Evolutionary conservation across 2,329 filamentous ascomycete species (phyloP), one percentile per base, ranked within the genome.

Genomic region (Aspergillus sp.): DNA sequence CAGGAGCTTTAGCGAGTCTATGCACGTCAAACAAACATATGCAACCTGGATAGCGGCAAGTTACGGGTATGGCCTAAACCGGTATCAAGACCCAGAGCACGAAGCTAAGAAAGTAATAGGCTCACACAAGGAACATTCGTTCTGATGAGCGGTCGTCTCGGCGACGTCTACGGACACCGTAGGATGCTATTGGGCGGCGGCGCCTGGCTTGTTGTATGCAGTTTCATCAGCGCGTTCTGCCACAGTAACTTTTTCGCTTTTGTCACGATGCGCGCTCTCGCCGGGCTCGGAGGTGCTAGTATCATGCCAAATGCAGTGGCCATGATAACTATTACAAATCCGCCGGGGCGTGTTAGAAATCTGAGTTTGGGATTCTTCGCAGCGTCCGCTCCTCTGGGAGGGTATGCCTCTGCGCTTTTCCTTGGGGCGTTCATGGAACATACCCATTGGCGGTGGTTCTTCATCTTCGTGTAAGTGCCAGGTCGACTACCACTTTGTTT

Each of bases 91-190:
- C 47, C 45, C 15, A 32, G 9, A 30, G 9, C 20, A 41, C 20
- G 32, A 18, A 45, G 3, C 22, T 32, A 53, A 51, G 24, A 55
- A 48, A 2, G 20, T 32, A 13, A 26, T 22, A 81, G 78, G 2
- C 68, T 83, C 12, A 78, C 81, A 0, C 80, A 82, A 59, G 84
- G 84, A 11, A 81, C 83, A 0, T 86, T 86, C 62, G 81, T 87
- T 32, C 74, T 88, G 3, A 73, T 83, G 2, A 80, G 79, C 2
- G 83, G 83, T 3, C 78, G 85, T 0, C 68, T 87, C 3, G 84
- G 85, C 2, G 82, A 85, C 42, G 69, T 83, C 0, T 84, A 83
- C 57, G 85, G 85, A 0, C 80, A 86, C 68, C 83, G 83, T 65
- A 75, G 69, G 5, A 68, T 85, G 36, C 80, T 87, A 36, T 63